Evolutionary conservation across 345 rosid species (phyloP), one percentile per base, ranked within the genome.

Genomic region (Populus deltoides): DNA sequence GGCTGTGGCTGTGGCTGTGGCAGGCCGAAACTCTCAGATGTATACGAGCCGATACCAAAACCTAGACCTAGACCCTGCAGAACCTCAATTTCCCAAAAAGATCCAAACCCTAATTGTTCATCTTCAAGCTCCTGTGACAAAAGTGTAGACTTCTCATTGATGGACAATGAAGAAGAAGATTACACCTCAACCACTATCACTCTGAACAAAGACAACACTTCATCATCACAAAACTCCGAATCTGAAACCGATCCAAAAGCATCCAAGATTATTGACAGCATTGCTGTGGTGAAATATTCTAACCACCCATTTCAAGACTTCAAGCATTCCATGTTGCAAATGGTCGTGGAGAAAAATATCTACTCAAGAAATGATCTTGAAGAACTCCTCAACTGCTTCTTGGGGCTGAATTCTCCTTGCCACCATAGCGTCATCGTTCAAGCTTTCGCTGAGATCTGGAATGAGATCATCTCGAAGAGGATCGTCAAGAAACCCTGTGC

Each of bases 311-410:
- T 82, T 41, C 61, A 69, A 53, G 92, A 89, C 83, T 90, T 90
- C 75, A 85, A 75, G 53, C 78, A 74, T 33, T 90, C 92, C 66
- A 90, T 89, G 90, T 70, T 83, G 72, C 88, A 85, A 59, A 89
- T 90, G 94, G 86, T 89, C 51, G 71, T 68, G 81, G 92, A 89
- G 72, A 83, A 85, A 65, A 86, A 85, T 79, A 86, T 90, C 61
- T 79, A 69, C 78, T 74, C 89, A 0, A 68, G 81, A 29, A 74
- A 80, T 31, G 88, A 89, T 35, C 88, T 89, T 15, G 80, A 78
- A 66, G 84, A 86, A 80, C 94, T 90, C 66, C 89, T 89, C 35
- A 84, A 82, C 15, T 86, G 92, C 70, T 85, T 88, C 84, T 67
- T 90, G 78, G 78, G 81, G 70, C 85, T 86, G 45, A 90, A 89